Evolutionary conservation across 768 basidiomycete species (phyloP).

Genomic region (Mrakia gelida): DNA sequence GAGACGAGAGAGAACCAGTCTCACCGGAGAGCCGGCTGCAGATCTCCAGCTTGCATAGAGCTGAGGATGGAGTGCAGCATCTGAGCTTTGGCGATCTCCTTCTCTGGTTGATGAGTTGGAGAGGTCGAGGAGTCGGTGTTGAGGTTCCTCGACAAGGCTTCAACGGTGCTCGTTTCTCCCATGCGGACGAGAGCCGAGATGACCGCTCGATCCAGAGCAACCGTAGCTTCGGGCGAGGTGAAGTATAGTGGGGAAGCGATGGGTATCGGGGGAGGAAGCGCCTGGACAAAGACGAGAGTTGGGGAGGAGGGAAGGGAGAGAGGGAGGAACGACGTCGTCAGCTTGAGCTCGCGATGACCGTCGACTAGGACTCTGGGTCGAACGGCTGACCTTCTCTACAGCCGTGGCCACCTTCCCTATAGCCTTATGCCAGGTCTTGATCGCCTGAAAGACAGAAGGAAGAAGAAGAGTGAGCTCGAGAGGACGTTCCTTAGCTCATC

Average conservation of each 20-base stretch:
- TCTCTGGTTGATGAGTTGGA: background rate
- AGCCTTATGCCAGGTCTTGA: slow-evolving; percentile 80
- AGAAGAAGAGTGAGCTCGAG: slow-evolving; percentile 38
- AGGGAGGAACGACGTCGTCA: background rate
- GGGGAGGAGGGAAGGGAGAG: background rate
- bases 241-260: slow-evolving; percentile 38
- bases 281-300: slow-evolving; percentile 3
- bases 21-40: slow-evolving; percentile 69
- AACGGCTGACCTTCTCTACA: slow-evolving; percentile 72
- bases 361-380: background rate
- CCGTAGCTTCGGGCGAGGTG: slow-evolving; percentile 37
- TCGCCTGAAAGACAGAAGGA: slow-evolving; percentile 49
- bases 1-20: slow-evolving; percentile 37
- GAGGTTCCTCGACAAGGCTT: background rate
- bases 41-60: slow-evolving; percentile 35
- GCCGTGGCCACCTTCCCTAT: slow-evolving; percentile 75
- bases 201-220: slow-evolving; percentile 36
- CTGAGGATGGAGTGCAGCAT: slow-evolving; percentile 38
- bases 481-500: background rate
- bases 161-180: slow-evolving; percentile 35
- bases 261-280: slow-evolving; percentile 27
- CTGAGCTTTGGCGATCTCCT: slow-evolving; percentile 31
- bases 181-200: slow-evolving; percentile 40
- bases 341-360: background rate
- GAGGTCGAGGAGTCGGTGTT: background rate